Conservation (phyloP, 257 asterid genomes). For the Solanum chmielewskii region DNA sequence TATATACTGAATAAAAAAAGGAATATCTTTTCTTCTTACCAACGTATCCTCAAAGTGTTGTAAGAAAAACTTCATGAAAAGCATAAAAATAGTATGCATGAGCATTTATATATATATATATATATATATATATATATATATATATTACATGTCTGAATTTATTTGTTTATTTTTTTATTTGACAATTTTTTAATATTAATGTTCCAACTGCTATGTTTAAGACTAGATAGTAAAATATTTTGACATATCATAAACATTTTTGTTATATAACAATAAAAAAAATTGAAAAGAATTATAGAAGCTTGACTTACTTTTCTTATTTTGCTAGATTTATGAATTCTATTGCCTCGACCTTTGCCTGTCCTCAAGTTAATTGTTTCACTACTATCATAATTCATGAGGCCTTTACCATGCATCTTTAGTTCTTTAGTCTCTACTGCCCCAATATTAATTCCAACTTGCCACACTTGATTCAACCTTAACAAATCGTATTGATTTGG, state of each 20-base stretch:
- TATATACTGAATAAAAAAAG: background rate
- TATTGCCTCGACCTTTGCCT: background rate
- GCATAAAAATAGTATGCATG: background rate
- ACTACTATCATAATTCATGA: constrained; percentile 19
- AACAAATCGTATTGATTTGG: constrained; percentile 16
- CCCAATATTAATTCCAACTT: constrained; percentile 20
- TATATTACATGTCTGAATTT: too few species aligned
- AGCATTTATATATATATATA: too few species aligned
- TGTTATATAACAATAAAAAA: background rate
- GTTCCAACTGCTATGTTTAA: background rate
- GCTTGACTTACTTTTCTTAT: constrained; percentile 27
- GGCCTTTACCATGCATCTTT: constrained; percentile 21
- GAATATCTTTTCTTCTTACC: background rate
- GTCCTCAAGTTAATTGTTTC: constrained; percentile 27
- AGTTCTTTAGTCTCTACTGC: constrained; percentile 6
- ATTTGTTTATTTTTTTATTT: too few species aligned
- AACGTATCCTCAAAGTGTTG: too few species aligned
- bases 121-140: too few species aligned
- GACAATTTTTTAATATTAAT: background rate
- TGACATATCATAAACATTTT: background rate
- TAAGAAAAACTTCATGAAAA: background rate
- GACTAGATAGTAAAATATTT: background rate
- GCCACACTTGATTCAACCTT: constrained; percentile 36
- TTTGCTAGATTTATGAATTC: background rate
- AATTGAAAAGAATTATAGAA: background rate